These are phyloP conservation scores for Dalbergia cochinchinensis DNA, from an alignment of 306 rosid species.

Conservation along the genomic window DNA sequence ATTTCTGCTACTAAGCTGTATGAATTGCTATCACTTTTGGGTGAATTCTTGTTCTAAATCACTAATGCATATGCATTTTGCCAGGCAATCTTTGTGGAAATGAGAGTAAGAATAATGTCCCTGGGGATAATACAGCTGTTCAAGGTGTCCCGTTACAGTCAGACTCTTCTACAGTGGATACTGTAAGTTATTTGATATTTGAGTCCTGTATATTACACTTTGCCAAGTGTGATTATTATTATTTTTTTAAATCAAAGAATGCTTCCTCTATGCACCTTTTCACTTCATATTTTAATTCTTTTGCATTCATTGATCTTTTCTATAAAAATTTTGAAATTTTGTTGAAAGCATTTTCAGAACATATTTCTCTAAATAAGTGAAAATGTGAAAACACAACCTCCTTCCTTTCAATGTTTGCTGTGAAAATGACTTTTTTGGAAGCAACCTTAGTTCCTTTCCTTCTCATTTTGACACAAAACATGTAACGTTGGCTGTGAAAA, in stretches of 20 bases:
- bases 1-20: conserved; percentile 55
- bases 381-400: too few relatives aligned
- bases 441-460: too few relatives aligned
- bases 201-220: conserved; percentile 27
- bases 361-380: too few relatives aligned
- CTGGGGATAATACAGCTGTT: conserved; percentile 54
- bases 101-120: conserved; percentile 57
- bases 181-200: conserved; percentile 52
- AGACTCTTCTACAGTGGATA: conserved; percentile 57
- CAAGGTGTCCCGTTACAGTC: conserved; percentile 44
- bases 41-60: conserved; percentile 36
- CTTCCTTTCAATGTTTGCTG: too few relatives aligned
- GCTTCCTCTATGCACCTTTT: background rate
- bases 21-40: conserved; percentile 20
- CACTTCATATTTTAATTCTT: background rate
- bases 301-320: too few relatives aligned
- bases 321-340: too few relatives aligned
- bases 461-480: too few relatives aligned
- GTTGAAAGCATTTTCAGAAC: too few relatives aligned
- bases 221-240: background rate
- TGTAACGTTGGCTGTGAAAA: too few relatives aligned
- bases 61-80: conserved; percentile 33
- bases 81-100: conserved; percentile 55
- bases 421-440: too few relatives aligned
- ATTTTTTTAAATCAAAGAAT: background rate